Conservation (phyloP, 2,329 filamentous ascomycete genomes). For the Penicillium sp. region DNA sequence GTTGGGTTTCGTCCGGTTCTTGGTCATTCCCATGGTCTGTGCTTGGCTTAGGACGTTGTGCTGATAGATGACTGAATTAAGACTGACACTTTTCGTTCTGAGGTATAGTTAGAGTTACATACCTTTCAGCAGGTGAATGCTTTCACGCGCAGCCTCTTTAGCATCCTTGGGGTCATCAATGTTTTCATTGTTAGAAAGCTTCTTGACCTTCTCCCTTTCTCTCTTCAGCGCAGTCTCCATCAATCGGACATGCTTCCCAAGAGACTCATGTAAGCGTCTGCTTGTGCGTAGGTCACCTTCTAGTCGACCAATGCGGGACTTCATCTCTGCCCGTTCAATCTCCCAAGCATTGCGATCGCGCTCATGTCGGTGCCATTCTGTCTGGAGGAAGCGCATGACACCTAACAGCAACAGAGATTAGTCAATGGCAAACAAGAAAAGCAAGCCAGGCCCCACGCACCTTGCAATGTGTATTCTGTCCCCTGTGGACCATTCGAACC, state of each 20-base stretch:
- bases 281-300: constrained; percentile 86
- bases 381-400: constrained; percentile 98
- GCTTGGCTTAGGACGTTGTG: constrained; percentile 49
- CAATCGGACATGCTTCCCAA: constrained; percentile 87
- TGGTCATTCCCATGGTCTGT: constrained; percentile 52
- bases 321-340: constrained; percentile 99
- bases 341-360: constrained; percentile 98
- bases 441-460: constrained; percentile 43
- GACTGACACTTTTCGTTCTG: neutral
- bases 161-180: constrained; percentile 48
- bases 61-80: constrained; percentile 17
- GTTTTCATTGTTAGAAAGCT: constrained; percentile 51
- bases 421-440: neutral
- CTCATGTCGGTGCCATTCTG: constrained; percentile 98
- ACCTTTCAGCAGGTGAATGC: constrained; percentile 44
- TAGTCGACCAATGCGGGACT: constrained; percentile 88
- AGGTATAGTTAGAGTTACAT: constrained; percentile 10
- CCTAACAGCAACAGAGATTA: constrained; percentile 51
- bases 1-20: constrained; percentile 41
- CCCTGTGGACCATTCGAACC: constrained; percentile 53
- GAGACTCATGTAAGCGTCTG: constrained; percentile 81
- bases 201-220: constrained; percentile 69
- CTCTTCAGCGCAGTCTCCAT: constrained; percentile 85
- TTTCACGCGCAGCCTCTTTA: constrained; percentile 49
- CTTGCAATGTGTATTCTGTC: constrained; percentile 71